Percentiles rank a stretch among this genome's conserved stretches.
Evolutionary conservation across 2,329 filamentous ascomycete genomes (phyloP).

Genomic region (Penicillium brasilianum): DNA sequence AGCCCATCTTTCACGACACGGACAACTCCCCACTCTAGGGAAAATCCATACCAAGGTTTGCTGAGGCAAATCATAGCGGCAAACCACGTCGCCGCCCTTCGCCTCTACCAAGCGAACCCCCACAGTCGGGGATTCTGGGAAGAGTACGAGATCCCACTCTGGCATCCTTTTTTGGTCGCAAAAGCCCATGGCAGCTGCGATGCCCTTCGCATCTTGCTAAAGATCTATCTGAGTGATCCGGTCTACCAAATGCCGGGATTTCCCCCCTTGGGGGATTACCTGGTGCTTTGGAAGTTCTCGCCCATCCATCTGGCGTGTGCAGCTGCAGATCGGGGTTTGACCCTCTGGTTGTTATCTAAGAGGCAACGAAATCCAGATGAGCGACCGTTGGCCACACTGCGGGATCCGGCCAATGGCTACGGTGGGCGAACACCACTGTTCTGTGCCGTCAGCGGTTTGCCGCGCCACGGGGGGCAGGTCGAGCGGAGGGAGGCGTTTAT

Average conservation of each 20-base stretch:
- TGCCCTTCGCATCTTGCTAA: neutral
- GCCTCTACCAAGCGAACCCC: no score
- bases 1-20: no score
- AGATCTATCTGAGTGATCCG: neutral
- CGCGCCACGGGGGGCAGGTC: neutral
- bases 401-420: neutral
- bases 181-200: neutral
- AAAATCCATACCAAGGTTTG: no score
- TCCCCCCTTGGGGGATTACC: neutral
- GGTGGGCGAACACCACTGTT: neutral
- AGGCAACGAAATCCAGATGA: neutral
- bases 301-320: neutral
- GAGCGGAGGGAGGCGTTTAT: constrained; percentile 1
- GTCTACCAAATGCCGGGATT: neutral
- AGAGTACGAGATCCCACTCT: no score
- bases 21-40: no score
- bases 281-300: neutral
- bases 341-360: neutral
- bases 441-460: neutral
- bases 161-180: no score
- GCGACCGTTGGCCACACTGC: neutral
- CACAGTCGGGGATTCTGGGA: no score
- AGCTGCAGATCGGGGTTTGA: neutral
- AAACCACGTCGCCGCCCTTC: no score
- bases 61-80: no score